Percentiles rank a stretch among this genome's conserved stretches.
phyloP scores from a whole-genome alignment of 805 yeast species.

The Yueomyces sinensis region DNA sequence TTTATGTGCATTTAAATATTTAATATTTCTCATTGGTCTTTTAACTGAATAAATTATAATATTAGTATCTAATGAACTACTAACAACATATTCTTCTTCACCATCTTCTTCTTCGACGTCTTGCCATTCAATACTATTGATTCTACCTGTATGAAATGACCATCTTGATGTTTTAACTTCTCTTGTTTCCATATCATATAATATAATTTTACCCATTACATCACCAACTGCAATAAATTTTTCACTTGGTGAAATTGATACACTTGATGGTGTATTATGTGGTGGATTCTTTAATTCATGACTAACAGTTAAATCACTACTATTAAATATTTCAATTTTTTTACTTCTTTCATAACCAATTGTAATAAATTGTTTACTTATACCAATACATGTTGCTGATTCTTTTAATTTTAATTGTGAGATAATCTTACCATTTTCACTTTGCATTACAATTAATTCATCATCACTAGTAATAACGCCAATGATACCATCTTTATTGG shows the following conservation, averaged over 20 bases:
- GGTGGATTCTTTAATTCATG: constrained; percentile 29
- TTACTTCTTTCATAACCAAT: constrained; percentile 35
- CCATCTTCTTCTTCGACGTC: constrained; percentile 28
- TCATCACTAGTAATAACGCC: constrained; percentile 36
- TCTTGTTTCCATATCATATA: constrained; percentile 44
- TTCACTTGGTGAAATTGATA: constrained; percentile 61
- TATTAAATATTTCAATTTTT: constrained; percentile 28
- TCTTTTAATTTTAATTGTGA: constrained; percentile 23
- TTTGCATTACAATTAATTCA: constrained; percentile 23
- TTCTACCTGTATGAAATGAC: constrained; percentile 86
- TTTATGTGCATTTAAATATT: constrained; percentile 69
- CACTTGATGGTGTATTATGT: constrained; percentile 49
- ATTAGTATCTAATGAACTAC: constrained; percentile 77
- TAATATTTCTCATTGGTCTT: constrained; percentile 65
- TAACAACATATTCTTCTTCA: constrained; percentile 58
- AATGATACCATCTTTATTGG: constrained; percentile 22
- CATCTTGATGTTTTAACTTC: constrained; percentile 71
- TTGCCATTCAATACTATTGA: constrained; percentile 67
- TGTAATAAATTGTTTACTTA: constrained; percentile 31
- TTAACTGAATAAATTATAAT: constrained; percentile 68
- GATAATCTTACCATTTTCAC: constrained; percentile 21
- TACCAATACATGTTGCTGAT: constrained; percentile 34
- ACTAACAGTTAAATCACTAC: constrained; percentile 18
- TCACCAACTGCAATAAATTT: constrained; percentile 74
- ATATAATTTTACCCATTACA: constrained; percentile 69